Evolutionary conservation across 2,329 filamentous ascomycete genomes (phyloP), one percentile per base, ranked within the genome.

Genomic region (Cercospora nicotianae): DNA sequence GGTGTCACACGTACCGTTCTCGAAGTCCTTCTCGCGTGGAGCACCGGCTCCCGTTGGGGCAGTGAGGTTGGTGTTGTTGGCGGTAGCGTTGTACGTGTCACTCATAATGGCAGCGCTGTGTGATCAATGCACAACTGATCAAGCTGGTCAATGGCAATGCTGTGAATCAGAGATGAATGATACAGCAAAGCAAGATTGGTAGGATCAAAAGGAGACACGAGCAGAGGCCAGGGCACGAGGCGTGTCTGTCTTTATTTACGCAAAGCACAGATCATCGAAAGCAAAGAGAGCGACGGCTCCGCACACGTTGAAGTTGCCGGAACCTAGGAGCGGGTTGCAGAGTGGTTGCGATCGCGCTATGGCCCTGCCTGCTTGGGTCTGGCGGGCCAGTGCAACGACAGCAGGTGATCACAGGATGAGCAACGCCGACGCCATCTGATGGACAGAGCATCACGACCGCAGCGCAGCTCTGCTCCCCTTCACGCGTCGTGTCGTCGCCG

Each of bases 11-110:
- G 63, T 70, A 75, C 75, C 72, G 60, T 74, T 74, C 61, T 70
- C 80, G 70, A 81, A 84, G 73, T 84, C 82, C 75, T 83, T 84
- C 75, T 83, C 82, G 20, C 82, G 69, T 4, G 79, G 76, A 7
- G 66, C 72, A 65, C 72, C 58, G 30, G n/a, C 23, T 13, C 60
- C 45, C 26, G 26, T 64, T 12, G 71, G 72, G 7, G 74, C 62
- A 20, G 73, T 72, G 66, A 76, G 68, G 69, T 74, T 75, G 28
- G 45, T 53, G 51, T 76, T 77, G 67, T 74, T 72, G 48, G 73
- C 71, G 10, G 75, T 72, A 16, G 70, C 67, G 48, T 72, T 67
- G 66, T 75, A 73, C 12, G 68, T 73, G 58, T 69, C 62, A n/a
- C 48, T 64, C 62, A 64, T 64, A 63, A 48, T 60, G 33, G 48